Base-by-base conservation (phyloP, 83 land plant species). In the Thuja plicata region DNA sequence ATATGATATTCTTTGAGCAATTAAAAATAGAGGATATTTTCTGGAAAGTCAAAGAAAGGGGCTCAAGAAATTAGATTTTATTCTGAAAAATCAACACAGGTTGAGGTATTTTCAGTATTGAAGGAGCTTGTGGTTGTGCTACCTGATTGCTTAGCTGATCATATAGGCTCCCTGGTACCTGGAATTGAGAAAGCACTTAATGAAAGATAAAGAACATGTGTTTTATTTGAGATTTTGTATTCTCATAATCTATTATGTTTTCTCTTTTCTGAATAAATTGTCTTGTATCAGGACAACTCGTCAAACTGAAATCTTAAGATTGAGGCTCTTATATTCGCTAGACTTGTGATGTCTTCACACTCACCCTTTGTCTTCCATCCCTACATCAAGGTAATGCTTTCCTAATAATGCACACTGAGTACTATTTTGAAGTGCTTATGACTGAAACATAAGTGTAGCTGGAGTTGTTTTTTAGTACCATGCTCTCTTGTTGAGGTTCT, bases 301-400 rank as follows among this genome's bases (percentile, higher is more conserved):
- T 96, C 99, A 77, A 98, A 95, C 82, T 98, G 99, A 81, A 98
- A 97, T 90, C 89, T 98, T 91, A 98, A 98, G 90, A 98, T 97
- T 89, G 99, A 98, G 85, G 99, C 99, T 34, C 95, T 98, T 90
- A 90, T 92, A 24, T 98, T 98, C 60, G 95, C 97, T 34, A 92
- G 99, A 94, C 92, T 98, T 80, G 99, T 98, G 35, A 92, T 98
- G 97, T 91, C 96, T 77, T 97, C 98, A 45, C 98, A 98, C 92
- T 92, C 98, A 57, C 95, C 99, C 62, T 85, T 96, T 84, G 99
- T 95, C 83, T 98, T 98, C 90, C 98, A 97, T 88, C 99, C 99
- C 55, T 93, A 97, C 87, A 92, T 98, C 30, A 91, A 95, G 96
- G 99, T 97, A 91, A 88, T 21, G 79, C 27, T 8, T 21, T 35